These are phyloP conservation scores for Myxozyma neglecta DNA, from an alignment of 805 yeast species.

Conservation along the genomic window DNA sequence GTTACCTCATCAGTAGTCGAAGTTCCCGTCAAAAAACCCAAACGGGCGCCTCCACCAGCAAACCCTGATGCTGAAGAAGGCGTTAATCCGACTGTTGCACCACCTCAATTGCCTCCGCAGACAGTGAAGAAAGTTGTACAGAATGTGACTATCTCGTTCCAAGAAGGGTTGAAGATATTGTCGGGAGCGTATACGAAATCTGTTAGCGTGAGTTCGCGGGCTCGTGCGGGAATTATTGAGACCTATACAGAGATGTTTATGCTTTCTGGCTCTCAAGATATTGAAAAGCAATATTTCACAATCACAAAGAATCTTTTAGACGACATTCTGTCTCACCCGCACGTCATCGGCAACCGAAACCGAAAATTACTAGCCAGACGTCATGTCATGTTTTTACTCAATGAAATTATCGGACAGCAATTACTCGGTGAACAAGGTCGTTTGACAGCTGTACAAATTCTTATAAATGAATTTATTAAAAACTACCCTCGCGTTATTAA, in stretches of 20 bases:
- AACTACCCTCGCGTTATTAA: constrained; percentile 33
- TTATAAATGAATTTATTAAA: constrained; percentile 33
- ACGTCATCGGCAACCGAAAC: constrained; percentile 22
- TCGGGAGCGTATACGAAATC: constrained; percentile 29
- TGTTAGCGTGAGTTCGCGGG: constrained; percentile 25
- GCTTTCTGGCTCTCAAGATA: constrained; percentile 20
- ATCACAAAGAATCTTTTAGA: constrained; percentile 33
- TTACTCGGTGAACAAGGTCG: constrained; percentile 39
- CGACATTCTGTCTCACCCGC: constrained; percentile 25
- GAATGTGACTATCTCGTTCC: constrained; percentile 27
- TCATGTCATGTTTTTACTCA: constrained; percentile 35
- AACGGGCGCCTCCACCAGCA: constrained; percentile 10
- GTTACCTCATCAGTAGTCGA: constrained; percentile 26
- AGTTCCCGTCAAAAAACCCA: constrained; percentile 27
- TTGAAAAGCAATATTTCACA: constrained; percentile 32
- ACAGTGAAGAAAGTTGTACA: constrained; percentile 24
- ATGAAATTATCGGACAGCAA: constrained; percentile 34
- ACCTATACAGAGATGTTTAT: constrained; percentile 33
- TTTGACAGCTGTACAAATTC: constrained; percentile 31
- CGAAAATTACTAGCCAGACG: constrained; percentile 31
- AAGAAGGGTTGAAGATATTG: constrained; percentile 32
- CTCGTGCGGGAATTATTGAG: constrained; percentile 35
- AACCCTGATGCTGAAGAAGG: constrained; percentile 20
- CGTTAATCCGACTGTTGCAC: constrained; percentile 12
- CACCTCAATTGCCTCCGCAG: constrained; percentile 17